Evolutionary conservation across 352 stramenopile genomes (phyloP), one percentile per base, ranked within the genome.

Genomic region (Phytophthora lateralis): DNA sequence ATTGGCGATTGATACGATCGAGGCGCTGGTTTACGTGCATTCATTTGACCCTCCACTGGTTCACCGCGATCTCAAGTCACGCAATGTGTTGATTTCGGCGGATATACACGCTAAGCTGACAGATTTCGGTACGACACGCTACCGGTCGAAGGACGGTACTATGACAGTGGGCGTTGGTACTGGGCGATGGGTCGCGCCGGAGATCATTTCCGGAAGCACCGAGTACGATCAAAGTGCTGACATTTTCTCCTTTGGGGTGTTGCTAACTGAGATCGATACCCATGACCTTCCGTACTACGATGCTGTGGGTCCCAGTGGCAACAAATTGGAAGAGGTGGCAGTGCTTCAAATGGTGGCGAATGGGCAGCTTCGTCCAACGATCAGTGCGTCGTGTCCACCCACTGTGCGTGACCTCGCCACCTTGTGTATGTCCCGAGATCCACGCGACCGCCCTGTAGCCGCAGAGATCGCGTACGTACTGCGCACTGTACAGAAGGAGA

Each of bases 241-340:
- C 58, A 73, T 90, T 1, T 90, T 86, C 63, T 76, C 72, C 5
- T 66, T 86, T 38, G 77, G 80, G 1, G 77, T 89, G 17, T 66
- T 89, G 42, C 59, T 89, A 9, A 76, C 77, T 5, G 80, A 89
- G 61, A 66, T 89, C 14, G 80, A 89, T 29, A 87, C 80, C 3
- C 79, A 66, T 41, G 52, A 69, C 26, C 61, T 89, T 26, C 80
- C 80, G 21, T 89, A 83, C 56, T 49, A 71, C 10, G 62, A 76
- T 14, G 54, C 64, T 15, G n/a, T 63, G 11, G 56, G 55, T 0
- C 17, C 55, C 3, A 67, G 21, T n/a, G 66, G 60, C 17, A 59
- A 70, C 9, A 66, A 45, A 15, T 48, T 85, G 27, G 47, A 66
- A 20, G 71, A 85, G 27, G 66, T 78, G 14, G 74, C 66, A 37